Evolutionary conservation across 1,284 basidiomycete species (phyloP), one percentile per base, ranked within the genome.

Genomic region (Cystobasidium sp.): DNA sequence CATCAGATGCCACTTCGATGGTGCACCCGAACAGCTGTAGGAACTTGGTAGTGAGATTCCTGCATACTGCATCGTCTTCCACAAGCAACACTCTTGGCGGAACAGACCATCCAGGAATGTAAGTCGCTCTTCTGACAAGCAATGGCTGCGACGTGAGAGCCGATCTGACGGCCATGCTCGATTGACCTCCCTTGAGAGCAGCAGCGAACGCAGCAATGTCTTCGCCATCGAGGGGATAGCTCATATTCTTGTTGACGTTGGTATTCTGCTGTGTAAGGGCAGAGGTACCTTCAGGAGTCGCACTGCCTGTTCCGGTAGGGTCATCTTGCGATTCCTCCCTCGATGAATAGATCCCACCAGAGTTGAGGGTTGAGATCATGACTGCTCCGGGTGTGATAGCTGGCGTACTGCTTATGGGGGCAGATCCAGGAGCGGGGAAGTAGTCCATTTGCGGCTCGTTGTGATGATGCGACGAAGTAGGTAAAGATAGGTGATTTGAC

Each of bases 11-110:
- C 49, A 96, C 91, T 80, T 98, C 94, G 78, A 92, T 95, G 77
- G 90, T 89, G 82, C 94, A 97, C 63, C 95, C 95, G 83, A 96
- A 96, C 62, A 97, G 91, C 83, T 97, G 91, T 81, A 98, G 83
- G 82, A 97, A 97, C 84, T 96, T 97, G 85, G 89, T 91, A 77
- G 91, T 91, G 74, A 98, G 83, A 80, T 90, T 90, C 68, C 95
- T 84, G 81, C 90, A 94, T 31, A 97, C 93, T 16, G 91, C 91
- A 81, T 98, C 95, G 82, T 98, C 95, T 81, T 98, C 95, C 18
- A 98, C 95, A 4, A 98, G 87, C 68, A 98, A 83, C 67, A 97
- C 94, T 1, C 81, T 78, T 4, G 83, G 83, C 14, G 82, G 82
- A 2, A 82, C 80, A 0, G 82, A 79, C 80, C 80, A 81, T 3